phyloP scores from a whole-genome alignment of 306 rosid genomes.

The Abrus pulchellus region DNA sequence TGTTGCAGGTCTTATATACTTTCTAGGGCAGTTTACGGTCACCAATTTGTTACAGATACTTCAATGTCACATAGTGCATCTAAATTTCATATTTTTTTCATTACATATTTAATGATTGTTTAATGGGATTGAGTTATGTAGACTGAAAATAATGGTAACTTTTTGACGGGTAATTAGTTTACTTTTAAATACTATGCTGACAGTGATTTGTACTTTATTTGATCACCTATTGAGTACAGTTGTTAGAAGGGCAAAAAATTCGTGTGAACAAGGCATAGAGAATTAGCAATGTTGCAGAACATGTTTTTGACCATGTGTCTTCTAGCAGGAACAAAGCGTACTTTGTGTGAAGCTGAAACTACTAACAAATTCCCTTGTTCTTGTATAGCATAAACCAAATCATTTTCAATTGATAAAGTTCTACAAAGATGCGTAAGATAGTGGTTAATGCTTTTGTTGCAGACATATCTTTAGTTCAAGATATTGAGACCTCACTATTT shows the following conservation, averaged over 20 bases:
- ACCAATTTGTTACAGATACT: not conserved
- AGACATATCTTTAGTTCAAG: conserved; percentile 34
- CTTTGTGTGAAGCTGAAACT: conserved; percentile 34
- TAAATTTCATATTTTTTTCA: conserved; percentile 23
- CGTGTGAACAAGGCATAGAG: conserved; percentile 89
- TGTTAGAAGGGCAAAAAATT: conserved; percentile 81
- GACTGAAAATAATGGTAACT: conserved; percentile 34
- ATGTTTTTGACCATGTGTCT: conserved; percentile 41
- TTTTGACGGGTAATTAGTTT: conserved; percentile 36
- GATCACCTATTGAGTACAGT: conserved; percentile 60
- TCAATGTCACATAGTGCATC: conserved; percentile 1
- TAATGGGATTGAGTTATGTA: conserved; percentile 31
- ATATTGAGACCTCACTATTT: conserved; percentile 38
- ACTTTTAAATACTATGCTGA: conserved; percentile 1
- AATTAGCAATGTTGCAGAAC: conserved; percentile 39
- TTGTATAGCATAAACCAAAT: conserved; percentile 46
- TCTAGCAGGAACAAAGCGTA: conserved; percentile 32
- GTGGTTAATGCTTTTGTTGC: conserved; percentile 42
- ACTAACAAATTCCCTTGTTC: conserved; percentile 24
- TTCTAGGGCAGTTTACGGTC: not conserved
- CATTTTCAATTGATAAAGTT: conserved; percentile 40
- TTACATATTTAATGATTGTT: conserved; percentile 5
- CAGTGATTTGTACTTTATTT: conserved; percentile 22
- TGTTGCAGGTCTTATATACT: conserved; percentile 15
- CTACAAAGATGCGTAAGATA: not conserved